Conservation (phyloP, 768 basidiomycete species). For the Cystofilobasidium capitatum region DNA sequence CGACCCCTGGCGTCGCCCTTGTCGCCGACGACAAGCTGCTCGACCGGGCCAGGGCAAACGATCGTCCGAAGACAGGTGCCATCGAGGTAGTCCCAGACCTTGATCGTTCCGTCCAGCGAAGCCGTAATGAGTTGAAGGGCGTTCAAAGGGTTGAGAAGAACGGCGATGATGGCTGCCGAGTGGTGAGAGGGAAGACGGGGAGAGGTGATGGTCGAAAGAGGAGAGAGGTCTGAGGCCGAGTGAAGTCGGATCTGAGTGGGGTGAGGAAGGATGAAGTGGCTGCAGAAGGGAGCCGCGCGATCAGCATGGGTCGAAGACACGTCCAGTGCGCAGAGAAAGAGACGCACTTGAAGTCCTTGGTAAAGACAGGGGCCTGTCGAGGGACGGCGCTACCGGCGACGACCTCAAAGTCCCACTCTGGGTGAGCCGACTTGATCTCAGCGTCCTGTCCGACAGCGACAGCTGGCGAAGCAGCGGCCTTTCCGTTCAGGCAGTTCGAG, state of each 20-base stretch:
- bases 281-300: background rate
- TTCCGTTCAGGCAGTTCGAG: too few relatives aligned
- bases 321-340: background rate
- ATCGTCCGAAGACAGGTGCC: slow-evolving; percentile 67
- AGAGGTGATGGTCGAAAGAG: slow-evolving; percentile 29
- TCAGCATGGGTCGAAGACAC: background rate
- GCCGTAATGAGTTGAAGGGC: slow-evolving; percentile 80
- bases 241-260: slow-evolving; percentile 15
- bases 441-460: too few relatives aligned
- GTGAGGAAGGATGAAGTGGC: slow-evolving; percentile 22
- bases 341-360: slow-evolving; percentile 12
- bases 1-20: slow-evolving; percentile 31
- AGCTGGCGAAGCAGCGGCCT: too few relatives aligned
- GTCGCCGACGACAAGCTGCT: slow-evolving; percentile 32
- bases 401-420: slow-evolving; percentile 7
- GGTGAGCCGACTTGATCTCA: background rate
- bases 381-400: slow-evolving; percentile 19
- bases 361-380: slow-evolving; percentile 20
- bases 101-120: slow-evolving; percentile 69
- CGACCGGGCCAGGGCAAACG: slow-evolving; percentile 51
- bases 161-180: slow-evolving; percentile 57
- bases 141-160: slow-evolving; percentile 72
- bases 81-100: slow-evolving; percentile 90
- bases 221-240: slow-evolving; percentile 15
- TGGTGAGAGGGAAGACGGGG: slow-evolving; percentile 38